Evolutionary conservation across 2,329 filamentous ascomycete genomes (phyloP), one percentile per base, ranked within the genome.

Genomic region (Drechmeria coniospora): DNA sequence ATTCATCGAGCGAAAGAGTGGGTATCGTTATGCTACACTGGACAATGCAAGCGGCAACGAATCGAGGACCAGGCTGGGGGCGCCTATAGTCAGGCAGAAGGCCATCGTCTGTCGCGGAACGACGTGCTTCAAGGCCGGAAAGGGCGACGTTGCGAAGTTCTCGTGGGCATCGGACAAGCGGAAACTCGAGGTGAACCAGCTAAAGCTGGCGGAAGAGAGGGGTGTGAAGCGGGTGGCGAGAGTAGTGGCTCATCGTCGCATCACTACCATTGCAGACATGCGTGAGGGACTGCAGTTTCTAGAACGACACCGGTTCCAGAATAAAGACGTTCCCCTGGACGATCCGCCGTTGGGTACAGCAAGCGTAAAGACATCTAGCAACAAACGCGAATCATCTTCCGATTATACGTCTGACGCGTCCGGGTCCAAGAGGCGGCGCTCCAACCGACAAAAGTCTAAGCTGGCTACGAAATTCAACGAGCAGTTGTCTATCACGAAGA

Each of bases 111-210:
- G 37, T 18, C 26, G 23, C 2, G 32, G 31, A 1, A 36, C 43
- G 1, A 38, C 31, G 0, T 45, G 42, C 28, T 44, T 28, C 5
- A 12, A 19, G 6, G 29, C 34, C 1, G 14, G 15, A 20, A 11
- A 27, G 11, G n/a, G n/a, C n/a, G 10, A 35, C 1, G 29, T 43
- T 7, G 36, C 38, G 6, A 44, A 40, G 11, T 40, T 43, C 16
- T 32, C 33, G 5, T 34, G 32, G 25, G 18, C 21, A 12, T 30
- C 19, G 2, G 25, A 31, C 7, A 22, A 27, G 18, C 32, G 25
- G 11, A 25, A 24, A 8, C 29, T 24, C 2, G 43, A 44, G 17
- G 28, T 35, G 2, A 18, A 29, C 8, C 26, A 42, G 1, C 29
- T 44, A 2, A 35, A 33, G 16, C 31, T 36, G 2, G 35, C 28